Conservation (phyloP, 805 yeast genomes). For the Zygotorulaspora chibaensis region DNA sequence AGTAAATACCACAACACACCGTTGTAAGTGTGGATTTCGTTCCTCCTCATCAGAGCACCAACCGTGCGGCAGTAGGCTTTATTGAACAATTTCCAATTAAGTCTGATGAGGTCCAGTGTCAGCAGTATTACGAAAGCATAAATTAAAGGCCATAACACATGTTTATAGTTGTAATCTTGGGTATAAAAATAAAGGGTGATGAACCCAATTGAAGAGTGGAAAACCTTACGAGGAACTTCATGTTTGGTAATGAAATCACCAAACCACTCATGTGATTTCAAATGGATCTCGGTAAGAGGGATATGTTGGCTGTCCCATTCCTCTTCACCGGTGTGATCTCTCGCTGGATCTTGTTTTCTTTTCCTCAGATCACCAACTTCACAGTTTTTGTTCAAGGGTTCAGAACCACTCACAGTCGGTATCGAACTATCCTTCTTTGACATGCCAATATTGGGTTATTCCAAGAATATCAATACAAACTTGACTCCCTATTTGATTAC, state of each 20-base stretch:
- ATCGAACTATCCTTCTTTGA: conserved; percentile 9
- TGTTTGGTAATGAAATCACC: conserved; percentile 63
- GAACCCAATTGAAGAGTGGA: conserved; percentile 88
- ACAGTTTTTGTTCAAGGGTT: not conserved
- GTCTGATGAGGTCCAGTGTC: conserved; percentile 62
- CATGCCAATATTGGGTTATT: conserved; percentile 1
- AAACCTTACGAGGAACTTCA: conserved; percentile 81
- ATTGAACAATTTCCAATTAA: conserved; percentile 60
- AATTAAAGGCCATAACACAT: conserved; percentile 57
- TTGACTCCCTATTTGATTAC: too few relatives aligned
- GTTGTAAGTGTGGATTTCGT: conserved; percentile 67
- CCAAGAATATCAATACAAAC: too few relatives aligned
- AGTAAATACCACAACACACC: conserved; percentile 86
- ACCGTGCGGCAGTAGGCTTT: conserved; percentile 57
- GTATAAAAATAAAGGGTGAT: conserved; percentile 71
- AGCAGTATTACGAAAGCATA: conserved; percentile 54
- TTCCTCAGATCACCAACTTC: conserved; percentile 1
- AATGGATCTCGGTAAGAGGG: conserved; percentile 31
- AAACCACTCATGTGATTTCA: conserved; percentile 42
- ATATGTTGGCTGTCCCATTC: conserved; percentile 26
- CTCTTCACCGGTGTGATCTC: not conserved
- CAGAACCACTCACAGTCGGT: conserved; percentile 7
- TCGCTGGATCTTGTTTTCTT: conserved; percentile 3
- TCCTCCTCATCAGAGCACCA: conserved; percentile 82
- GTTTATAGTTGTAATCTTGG: conserved; percentile 48